phyloP scores from a whole-genome alignment of 208 protist species.

The Trypanosoma avium region DNA sequence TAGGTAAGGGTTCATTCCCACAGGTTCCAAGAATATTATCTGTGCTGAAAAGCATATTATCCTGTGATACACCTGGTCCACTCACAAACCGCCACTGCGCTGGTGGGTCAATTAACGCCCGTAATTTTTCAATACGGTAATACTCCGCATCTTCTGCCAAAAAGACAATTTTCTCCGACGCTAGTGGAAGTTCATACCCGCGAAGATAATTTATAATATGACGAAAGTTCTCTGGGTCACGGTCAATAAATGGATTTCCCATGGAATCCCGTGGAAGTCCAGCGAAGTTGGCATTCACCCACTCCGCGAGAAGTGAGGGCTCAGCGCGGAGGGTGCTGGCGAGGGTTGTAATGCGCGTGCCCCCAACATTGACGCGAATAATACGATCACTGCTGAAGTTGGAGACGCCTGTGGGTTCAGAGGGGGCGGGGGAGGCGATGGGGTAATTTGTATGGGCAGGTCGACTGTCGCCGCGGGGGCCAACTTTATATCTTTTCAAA shows the following conservation, averaged over 20 bases:
- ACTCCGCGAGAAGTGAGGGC: constrained; percentile 63
- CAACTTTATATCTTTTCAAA: too few relatives aligned
- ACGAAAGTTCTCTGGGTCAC: constrained; percentile 72
- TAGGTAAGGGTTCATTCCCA: constrained; percentile 64
- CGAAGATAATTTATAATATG: constrained; percentile 85
- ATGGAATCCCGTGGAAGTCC: constrained; percentile 68
- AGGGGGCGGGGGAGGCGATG: too few relatives aligned
- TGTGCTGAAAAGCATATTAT: constrained; percentile 66
- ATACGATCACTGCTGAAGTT: constrained; percentile 19
- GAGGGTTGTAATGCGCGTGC: constrained; percentile 65
- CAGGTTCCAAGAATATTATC: constrained; percentile 74
- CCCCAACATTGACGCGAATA: constrained; percentile 76
- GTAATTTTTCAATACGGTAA: constrained; percentile 55
- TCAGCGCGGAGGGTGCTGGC: constrained; percentile 63
- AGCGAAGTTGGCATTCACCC: constrained; percentile 59
- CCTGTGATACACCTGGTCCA: constrained; percentile 65
- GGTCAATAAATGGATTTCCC: constrained; percentile 83
- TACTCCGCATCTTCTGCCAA: constrained; percentile 77
- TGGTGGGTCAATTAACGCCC: constrained; percentile 51
- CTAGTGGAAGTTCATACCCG: constrained; percentile 73
- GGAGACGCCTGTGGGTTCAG: not conserved
- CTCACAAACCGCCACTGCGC: constrained; percentile 66
- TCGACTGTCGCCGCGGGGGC: too few relatives aligned
- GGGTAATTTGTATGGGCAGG: too few relatives aligned
- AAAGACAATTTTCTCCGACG: constrained; percentile 61